A percentile compares a stretch with the other conserved stretches of the same genome.
These are phyloP conservation scores for Huntiella bhutanensis DNA, from an alignment of 2,329 filamentous ascomycete genomes.

Conservation along the genomic window DNA sequence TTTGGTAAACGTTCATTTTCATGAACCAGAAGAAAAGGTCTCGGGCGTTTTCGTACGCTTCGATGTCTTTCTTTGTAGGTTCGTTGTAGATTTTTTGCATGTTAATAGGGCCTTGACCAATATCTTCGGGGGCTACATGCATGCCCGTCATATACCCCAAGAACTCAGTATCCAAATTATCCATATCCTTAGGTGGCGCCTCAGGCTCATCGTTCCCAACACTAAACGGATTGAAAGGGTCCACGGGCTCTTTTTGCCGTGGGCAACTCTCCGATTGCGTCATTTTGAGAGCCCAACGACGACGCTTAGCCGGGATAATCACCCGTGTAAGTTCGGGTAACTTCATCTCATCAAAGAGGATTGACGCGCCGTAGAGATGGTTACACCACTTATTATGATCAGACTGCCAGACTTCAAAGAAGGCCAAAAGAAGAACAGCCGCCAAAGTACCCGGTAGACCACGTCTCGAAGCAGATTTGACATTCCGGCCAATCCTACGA, in stretches of 20 bases:
- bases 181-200: slow-evolving; percentile 17
- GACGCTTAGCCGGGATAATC: slow-evolving; percentile 43
- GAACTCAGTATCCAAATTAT: slow-evolving; percentile 24
- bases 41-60: slow-evolving; percentile 60
- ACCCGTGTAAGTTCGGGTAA: slow-evolving; percentile 53
- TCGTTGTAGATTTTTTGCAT: slow-evolving; percentile 21
- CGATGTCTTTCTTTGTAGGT: slow-evolving; percentile 44
- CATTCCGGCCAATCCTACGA: slow-evolving; percentile 56
- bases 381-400: slow-evolving; percentile 94
- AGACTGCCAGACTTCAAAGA: slow-evolving; percentile 86
- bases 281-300: slow-evolving; percentile 20
- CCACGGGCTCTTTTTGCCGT: slow-evolving; percentile 12
- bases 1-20: slow-evolving; percentile 87
- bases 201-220: slow-evolving; percentile 12
- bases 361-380: slow-evolving; percentile 68
- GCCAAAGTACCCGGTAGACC: slow-evolving; percentile 69
- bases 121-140: slow-evolving; percentile 20
- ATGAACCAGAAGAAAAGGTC: slow-evolving; percentile 94
- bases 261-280: slow-evolving; percentile 16
- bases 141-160: slow-evolving; percentile 24
- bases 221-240: slow-evolving; percentile 15
- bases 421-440: slow-evolving; percentile 67
- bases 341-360: slow-evolving; percentile 67
- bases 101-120: slow-evolving; percentile 19
- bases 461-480: slow-evolving; percentile 48